These are phyloP conservation scores for Geum urbanum DNA, from an alignment of 306 rosid genomes.

Conservation along the genomic window DNA sequence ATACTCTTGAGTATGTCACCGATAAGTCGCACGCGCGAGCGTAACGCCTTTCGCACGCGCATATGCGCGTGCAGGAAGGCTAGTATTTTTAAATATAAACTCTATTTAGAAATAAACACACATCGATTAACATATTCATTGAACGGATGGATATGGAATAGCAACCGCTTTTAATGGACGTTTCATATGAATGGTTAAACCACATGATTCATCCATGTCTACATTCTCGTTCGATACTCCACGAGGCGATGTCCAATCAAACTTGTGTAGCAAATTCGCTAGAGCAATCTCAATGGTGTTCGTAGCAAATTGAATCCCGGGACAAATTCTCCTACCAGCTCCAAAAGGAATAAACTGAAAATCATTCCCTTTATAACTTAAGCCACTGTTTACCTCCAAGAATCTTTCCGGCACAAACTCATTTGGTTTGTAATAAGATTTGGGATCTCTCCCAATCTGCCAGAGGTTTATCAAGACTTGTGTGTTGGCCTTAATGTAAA, in stretches of 20 bases:
- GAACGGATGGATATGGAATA: background rate
- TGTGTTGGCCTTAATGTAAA: constrained; percentile 7
- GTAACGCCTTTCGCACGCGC: too few species aligned
- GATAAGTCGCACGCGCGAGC: too few species aligned
- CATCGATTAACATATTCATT: too few species aligned
- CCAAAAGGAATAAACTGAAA: constrained; percentile 38
- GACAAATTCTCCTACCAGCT: constrained; percentile 25
- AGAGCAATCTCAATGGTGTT: constrained; percentile 24
- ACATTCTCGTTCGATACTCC: constrained; percentile 21
- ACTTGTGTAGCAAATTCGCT: constrained; percentile 34
- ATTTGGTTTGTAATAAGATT: background rate
- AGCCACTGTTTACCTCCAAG: background rate
- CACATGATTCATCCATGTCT: constrained; percentile 35
- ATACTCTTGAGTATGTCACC: too few species aligned
- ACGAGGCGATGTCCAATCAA: constrained; percentile 28
- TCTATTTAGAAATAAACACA: too few species aligned
- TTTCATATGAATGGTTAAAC: constrained; percentile 24
- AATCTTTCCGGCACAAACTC: constrained; percentile 20
- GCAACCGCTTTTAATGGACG: constrained; percentile 28
- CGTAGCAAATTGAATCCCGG: constrained; percentile 29
- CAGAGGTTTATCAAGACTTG: constrained; percentile 4
- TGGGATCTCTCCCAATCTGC: constrained; percentile 33
- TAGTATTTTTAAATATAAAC: too few species aligned
- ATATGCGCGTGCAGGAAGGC: too few species aligned
- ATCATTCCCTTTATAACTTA: constrained; percentile 31